A percentile compares a stretch with the other conserved stretches of the same genome.
These are phyloP conservation scores for Globisporangium takayamanum DNA, from an alignment of 352 stramenopile species.

Conservation along the genomic window DNA sequence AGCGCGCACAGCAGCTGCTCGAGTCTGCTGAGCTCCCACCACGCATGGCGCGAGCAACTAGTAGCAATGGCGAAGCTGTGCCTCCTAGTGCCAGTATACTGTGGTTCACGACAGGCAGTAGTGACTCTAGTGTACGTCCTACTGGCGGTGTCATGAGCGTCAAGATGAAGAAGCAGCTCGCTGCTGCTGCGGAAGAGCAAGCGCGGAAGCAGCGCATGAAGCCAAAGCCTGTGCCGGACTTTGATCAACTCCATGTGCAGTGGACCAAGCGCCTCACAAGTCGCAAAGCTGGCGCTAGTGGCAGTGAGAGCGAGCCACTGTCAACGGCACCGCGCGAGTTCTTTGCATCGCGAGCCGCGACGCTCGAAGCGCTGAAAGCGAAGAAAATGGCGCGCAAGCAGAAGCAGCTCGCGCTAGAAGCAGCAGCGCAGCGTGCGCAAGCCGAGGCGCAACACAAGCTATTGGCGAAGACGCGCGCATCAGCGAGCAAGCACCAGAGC, in stretches of 20 bases:
- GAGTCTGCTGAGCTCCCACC: constrained; percentile 35
- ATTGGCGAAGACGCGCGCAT: constrained; percentile 22
- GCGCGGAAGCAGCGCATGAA: constrained; percentile 18
- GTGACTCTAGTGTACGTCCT: no score
- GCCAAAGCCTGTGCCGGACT: constrained; percentile 56
- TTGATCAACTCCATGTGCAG: constrained; percentile 45
- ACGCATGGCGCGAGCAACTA: constrained; percentile 32
- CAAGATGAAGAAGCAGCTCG: constrained; percentile 44
- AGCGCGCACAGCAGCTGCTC: constrained; percentile 41
- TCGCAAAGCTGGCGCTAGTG: neutral
- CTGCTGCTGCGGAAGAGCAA: constrained; percentile 33
- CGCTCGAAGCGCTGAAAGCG: constrained; percentile 30
- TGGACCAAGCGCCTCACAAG: constrained; percentile 26
- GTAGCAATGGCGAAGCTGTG: constrained; percentile 1
- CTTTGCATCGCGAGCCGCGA: constrained; percentile 36
- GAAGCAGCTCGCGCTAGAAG: constrained; percentile 35
- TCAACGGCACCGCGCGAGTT: constrained; percentile 24
- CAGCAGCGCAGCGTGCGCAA: constrained; percentile 19
- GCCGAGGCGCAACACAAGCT: constrained; percentile 28
- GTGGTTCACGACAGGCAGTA: neutral
- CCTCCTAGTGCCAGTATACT: neutral
- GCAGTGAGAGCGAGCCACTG: neutral
- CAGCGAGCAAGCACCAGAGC: constrained; percentile 5
- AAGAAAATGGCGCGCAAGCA: constrained; percentile 43
- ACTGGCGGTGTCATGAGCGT: constrained; percentile 25